A percentile compares a stretch with the other conserved stretches of the same genome.
These are phyloP conservation scores for Chionographis japonica DNA, from an alignment of 106 monocot species.

Conservation along the genomic window DNA sequence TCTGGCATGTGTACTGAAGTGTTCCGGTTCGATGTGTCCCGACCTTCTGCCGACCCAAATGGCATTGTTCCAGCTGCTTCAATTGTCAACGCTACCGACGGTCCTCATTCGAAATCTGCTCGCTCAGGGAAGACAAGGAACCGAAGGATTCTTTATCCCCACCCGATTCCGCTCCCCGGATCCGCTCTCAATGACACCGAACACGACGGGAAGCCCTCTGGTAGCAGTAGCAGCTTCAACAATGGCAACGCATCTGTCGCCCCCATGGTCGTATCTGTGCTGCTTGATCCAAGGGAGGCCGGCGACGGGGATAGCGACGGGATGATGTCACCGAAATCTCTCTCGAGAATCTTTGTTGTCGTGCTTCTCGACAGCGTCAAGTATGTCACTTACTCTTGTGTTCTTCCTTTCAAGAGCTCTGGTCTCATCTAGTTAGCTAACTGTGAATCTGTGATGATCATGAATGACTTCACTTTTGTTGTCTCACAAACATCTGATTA, in stretches of 20 bases:
- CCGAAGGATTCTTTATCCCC: conserved; percentile 52
- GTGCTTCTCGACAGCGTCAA: conserved; percentile 65
- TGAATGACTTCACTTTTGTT: too few relatives aligned
- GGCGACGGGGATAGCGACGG: conserved; percentile 50
- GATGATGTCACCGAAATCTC: conserved; percentile 44
- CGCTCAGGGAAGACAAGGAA: conserved; percentile 31
- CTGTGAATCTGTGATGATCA: neutral
- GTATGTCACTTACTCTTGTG: conserved; percentile 74
- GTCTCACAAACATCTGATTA: too few relatives aligned
- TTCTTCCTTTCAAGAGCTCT: conserved; percentile 48
- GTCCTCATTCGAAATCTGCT: conserved; percentile 18
- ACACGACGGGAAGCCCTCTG: conserved; percentile 22
- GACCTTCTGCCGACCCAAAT: conserved; percentile 16
- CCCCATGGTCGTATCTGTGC: conserved; percentile 69
- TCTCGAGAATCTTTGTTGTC: conserved; percentile 68
- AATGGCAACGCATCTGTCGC: conserved; percentile 20
- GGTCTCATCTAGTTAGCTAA: conserved; percentile 56
- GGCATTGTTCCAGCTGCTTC: conserved; percentile 54
- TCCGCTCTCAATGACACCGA: conserved; percentile 37
- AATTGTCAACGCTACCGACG: conserved; percentile 23
- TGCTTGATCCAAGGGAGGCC: conserved; percentile 80
- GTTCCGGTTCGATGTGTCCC: conserved; percentile 77
- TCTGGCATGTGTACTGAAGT: conserved; percentile 98
- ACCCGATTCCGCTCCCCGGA: conserved; percentile 46
- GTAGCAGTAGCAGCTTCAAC: conserved; percentile 19